Base-by-base conservation (phyloP, 805 yeast species). In the Wickerhamiella siamensis region DNA sequence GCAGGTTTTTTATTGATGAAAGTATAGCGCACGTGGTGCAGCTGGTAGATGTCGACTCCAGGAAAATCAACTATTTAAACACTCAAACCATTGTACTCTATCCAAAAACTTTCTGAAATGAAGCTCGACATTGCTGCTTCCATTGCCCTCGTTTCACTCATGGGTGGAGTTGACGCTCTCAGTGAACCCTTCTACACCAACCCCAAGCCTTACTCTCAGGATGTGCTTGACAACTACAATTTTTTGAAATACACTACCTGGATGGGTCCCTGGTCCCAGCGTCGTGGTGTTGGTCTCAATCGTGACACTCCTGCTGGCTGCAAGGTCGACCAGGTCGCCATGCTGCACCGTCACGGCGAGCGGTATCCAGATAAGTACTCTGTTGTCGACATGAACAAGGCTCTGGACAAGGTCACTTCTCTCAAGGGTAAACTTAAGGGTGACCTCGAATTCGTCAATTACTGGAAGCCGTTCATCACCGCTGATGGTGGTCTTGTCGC, bases 301-400 rank as follows among this genome's bases (percentile, higher is more conserved):
- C 62, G 72, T 35, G 73, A 70, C 18, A 58, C 71, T 2, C 82
- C 82, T 14, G 56, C 50, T 1, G 65, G 65, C 31, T 73, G 79
- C 54, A 49, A 56, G 0, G 63, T 74, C 36, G 73, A 72, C 47
- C 79, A 75, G 52, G 79, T 72, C 8, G 70, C 70, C 47, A 53
- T 69, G 48, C 49, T 69, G 26, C 60, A 65, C 42, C 66, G 81
- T 48, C 81, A 75, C 47, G 80, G 79, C 12, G 81, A 74, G 52
- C 62, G 81, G 40, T 74, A 62, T 52, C 75, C 72, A 14, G 60
- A 63, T 10, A 31, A 31, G 9, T 24, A 39, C 21, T 44, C 37
- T 32, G 44, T 40, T 42, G 22, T 39, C 33, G 12, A 16, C 19
- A 43, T 37, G 41, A 26, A 44, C 37, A 22, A 33, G 4, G 36